Base-by-base conservation (phyloP, 495 filamentous ascomycete genomes). In the Parmelia sp. region DNA sequence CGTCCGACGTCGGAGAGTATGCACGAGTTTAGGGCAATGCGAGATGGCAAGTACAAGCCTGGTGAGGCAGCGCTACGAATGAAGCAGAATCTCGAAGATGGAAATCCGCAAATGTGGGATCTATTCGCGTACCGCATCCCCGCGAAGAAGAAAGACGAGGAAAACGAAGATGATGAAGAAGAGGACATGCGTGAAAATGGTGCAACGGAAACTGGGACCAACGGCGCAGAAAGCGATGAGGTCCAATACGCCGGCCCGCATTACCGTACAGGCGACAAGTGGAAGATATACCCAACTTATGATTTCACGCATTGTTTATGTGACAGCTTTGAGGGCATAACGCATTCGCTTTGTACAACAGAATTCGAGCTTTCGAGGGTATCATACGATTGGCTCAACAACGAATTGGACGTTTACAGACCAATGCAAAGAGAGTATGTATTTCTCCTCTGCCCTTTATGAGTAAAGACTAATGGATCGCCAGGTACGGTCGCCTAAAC, bases 241-340 rank as follows among this genome's bases (percentile, higher is more conserved):
- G 83, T 45, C 67, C 80, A 86, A 35, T 59, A 62, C 1, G 63
- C 66, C n/a, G 53, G 51, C 31, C 63, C 59, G 31, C 92, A 96
- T 69, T 84, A 87, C 71, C 80, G 87, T 55, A 92, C 91, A 0
- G 86, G 85, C 9, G 74, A 80, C 63, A 82, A 86, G 71, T 96
- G 90, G 89, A 84, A 81, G 69, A 90, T 96, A 55, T 96, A 93
- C 68, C 92, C 92, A 0, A 91, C 92, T 0, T 96, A 96, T 71
- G 92, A 96, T 71, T 93, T 96, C 68, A 89, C 91, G 11, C 90
- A 96, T 75, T 89, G 88, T 65, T 79, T 96, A n/a, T 91, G 88
- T 68, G 92, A 94, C 81, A 88, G 86, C 69, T 90, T 94, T 60
- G 92, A 96, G 76, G 82, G 80, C 35, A 93, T 96, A 71, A 89